These are phyloP conservation scores for Gossypium trilobum DNA, from an alignment of 441 rosid species.

Conservation along the genomic window DNA sequence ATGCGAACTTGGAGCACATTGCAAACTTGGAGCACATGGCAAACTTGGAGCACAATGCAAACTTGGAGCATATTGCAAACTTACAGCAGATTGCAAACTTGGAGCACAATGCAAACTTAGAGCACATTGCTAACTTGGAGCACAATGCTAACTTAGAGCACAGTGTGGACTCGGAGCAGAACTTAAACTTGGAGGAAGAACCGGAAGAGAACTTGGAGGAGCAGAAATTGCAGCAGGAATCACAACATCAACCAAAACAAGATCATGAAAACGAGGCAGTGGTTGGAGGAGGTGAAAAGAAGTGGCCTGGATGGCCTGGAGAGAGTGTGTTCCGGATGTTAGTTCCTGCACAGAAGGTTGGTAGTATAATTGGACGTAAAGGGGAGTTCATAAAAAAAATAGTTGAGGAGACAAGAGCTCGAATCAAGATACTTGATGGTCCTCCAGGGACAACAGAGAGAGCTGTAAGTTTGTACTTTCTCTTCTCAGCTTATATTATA, in stretches of 20 bases:
- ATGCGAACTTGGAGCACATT: background rate
- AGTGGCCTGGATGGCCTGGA: slow-evolving; percentile 99
- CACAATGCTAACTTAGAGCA: background rate
- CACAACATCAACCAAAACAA: slow-evolving; percentile 30
- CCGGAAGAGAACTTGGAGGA: slow-evolving; percentile 7
- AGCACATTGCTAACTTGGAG: background rate
- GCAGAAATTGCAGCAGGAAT: slow-evolving; percentile 25
- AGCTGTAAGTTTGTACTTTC: slow-evolving; percentile 66
- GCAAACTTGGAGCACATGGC: background rate
- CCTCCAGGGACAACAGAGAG: slow-evolving; percentile 96
- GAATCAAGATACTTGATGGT: slow-evolving; percentile 93
- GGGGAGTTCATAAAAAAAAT: slow-evolving; percentile 95
- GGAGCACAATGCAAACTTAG: background rate
- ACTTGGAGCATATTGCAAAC: background rate
- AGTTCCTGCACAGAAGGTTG: slow-evolving; percentile 96
- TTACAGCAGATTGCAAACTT: background rate
- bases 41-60: background rate
- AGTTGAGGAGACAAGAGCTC: slow-evolving; percentile 95
- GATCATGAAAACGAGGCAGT: slow-evolving; percentile 34
- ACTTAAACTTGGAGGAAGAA: slow-evolving; percentile 5
- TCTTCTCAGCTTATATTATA: slow-evolving; percentile 10
- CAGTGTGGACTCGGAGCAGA: background rate
- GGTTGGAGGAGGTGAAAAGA: slow-evolving; percentile 57
- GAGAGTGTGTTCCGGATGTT: slow-evolving; percentile 95
- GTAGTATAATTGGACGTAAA: slow-evolving; percentile 94